Conservation (phyloP, 2,329 filamentous ascomycete species). For the Hypoxylon rubiginosum region DNA sequence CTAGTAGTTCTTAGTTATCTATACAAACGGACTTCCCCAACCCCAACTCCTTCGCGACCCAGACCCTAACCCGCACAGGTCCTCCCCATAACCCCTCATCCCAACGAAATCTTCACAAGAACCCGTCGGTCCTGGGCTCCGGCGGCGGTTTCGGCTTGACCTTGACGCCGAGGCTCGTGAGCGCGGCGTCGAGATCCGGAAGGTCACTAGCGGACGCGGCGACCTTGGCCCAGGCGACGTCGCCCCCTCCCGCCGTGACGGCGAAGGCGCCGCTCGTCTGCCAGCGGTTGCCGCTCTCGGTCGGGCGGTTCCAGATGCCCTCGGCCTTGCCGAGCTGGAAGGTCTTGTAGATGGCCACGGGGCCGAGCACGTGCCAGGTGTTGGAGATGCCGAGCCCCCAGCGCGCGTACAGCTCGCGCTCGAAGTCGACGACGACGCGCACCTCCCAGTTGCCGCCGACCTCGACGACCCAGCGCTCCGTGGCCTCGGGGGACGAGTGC, state of each 20-base stretch:
- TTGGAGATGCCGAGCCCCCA: conserved; percentile 75
- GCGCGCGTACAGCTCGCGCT: conserved; percentile 70
- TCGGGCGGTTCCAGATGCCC: conserved; percentile 74
- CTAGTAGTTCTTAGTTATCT: too few species aligned
- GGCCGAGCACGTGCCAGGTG: conserved; percentile 73
- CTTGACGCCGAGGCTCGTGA: conserved; percentile 61
- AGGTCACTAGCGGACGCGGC: conserved; percentile 66
- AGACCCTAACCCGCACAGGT: background rate
- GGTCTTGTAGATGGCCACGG: conserved; percentile 68
- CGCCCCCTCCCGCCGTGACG: conserved; percentile 65
- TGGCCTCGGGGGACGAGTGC: conserved; percentile 67
- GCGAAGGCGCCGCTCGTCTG: conserved; percentile 77
- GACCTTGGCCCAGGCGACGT: conserved; percentile 66
- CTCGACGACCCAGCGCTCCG: conserved; percentile 69
- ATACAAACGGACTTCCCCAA: background rate
- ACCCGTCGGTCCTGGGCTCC: conserved; percentile 47
- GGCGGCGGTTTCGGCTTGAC: conserved; percentile 56
- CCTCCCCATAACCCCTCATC: background rate
- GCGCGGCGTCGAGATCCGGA: conserved; percentile 64
- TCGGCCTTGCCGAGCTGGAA: conserved; percentile 71
- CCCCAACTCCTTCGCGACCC: background rate
- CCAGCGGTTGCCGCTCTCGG: conserved; percentile 76
- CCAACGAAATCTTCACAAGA: conserved; percentile 39
- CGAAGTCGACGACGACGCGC: conserved; percentile 70
- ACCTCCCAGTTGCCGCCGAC: conserved; percentile 70